phyloP scores from a whole-genome alignment of 257 asterid species.

The Nicotiana knightiana region DNA sequence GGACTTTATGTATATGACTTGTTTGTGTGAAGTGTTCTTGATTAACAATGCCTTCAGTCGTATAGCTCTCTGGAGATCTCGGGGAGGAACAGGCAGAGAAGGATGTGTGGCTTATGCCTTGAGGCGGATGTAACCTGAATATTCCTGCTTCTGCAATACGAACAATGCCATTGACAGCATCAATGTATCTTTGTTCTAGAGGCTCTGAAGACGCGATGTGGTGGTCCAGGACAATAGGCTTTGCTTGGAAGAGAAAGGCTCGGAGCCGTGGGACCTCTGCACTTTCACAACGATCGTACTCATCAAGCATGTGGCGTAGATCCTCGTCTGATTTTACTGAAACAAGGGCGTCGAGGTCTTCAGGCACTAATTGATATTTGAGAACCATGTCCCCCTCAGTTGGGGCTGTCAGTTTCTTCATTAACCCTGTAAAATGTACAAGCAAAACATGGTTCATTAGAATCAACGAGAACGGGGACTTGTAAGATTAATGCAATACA shows the following conservation, averaged over 20 bases:
- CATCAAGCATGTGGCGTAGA: constrained; percentile 61
- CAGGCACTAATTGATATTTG: constrained; percentile 60
- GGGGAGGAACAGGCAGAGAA: constrained; percentile 18
- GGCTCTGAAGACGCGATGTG: neutral
- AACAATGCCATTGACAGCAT: constrained; percentile 9
- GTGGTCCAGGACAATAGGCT: constrained; percentile 29
- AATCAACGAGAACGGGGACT: too few species aligned
- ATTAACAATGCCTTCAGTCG: constrained; percentile 17
- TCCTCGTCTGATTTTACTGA: constrained; percentile 70
- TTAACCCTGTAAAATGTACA: constrained; percentile 36
- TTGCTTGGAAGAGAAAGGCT: constrained; percentile 58
- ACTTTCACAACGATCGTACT: constrained; percentile 39
- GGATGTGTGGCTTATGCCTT: neutral
- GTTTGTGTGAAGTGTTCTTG: constrained; percentile 12
- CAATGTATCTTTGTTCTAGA: neutral
- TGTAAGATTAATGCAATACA: neutral
- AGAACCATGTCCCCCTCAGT: constrained; percentile 68
- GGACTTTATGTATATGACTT: constrained; percentile 47
- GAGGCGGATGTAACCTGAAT: neutral
- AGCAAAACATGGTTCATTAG: neutral
- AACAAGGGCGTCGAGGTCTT: constrained; percentile 77
- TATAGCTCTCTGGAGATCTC: constrained; percentile 44
- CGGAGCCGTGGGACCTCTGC: constrained; percentile 45
- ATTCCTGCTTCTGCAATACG: neutral
- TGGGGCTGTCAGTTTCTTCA: constrained; percentile 56